Conservation (phyloP, 225 moss, liverwort and hornwort genomes). For the Thuidium tamariscinum region DNA sequence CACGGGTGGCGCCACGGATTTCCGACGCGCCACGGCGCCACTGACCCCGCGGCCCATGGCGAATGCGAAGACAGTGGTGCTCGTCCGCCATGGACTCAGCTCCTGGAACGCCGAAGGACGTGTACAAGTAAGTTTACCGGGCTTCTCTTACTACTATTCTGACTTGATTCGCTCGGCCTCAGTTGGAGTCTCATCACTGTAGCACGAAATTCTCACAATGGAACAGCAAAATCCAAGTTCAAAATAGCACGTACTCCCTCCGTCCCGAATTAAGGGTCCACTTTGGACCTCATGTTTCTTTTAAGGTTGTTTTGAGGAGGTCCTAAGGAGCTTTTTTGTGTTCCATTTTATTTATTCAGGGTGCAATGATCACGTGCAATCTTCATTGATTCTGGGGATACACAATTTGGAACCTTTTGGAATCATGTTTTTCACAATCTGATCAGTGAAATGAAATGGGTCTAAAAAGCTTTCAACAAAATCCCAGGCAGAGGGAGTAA, state of each 20-base stretch:
- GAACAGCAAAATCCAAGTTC: not conserved
- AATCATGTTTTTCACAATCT: not conserved
- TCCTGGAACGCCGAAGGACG: conserved; percentile 71
- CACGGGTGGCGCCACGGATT: conserved; percentile 69
- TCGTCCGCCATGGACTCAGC: conserved; percentile 81
- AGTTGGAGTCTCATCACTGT: not conserved
- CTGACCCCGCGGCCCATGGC: conserved; percentile 30
- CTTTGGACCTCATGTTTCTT: not conserved
- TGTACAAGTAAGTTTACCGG: conserved; percentile 33
- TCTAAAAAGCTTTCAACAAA: not conserved
- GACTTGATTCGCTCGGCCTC: not conserved
- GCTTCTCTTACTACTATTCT: not conserved
- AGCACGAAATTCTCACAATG: not conserved
- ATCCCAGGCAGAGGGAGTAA: not conserved
- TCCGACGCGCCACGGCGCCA: conserved; percentile 36
- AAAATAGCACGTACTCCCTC: not conserved
- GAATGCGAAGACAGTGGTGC: conserved; percentile 48
- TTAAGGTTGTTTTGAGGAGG: not conserved
- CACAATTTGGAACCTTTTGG: not conserved
- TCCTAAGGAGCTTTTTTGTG: not conserved
- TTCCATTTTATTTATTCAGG: not conserved
- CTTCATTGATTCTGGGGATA: not conserved
- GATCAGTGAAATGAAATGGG: not conserved
- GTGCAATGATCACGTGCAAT: not conserved
- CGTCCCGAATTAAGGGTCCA: not conserved